Evolutionary conservation across 2,329 filamentous ascomycete species (phyloP).

Genomic region (Fusarium tricinctum): DNA sequence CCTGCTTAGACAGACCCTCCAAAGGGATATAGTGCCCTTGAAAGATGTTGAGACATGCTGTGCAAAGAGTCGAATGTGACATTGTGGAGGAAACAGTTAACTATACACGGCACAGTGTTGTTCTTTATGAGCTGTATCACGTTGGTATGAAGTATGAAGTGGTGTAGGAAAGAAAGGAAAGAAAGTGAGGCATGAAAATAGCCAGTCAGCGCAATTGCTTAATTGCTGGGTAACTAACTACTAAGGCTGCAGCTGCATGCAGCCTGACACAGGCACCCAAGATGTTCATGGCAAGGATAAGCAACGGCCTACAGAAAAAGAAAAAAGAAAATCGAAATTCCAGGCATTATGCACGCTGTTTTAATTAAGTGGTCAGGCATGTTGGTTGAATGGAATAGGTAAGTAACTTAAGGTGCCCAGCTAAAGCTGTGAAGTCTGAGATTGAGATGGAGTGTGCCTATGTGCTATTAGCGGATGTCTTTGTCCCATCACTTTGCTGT

Average conservation of each 20-base stretch:
- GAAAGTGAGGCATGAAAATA: not conserved
- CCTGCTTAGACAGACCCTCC: constrained; percentile 4
- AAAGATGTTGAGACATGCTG: constrained; percentile 28
- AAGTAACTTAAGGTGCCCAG: no score
- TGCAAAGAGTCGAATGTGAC: constrained; percentile 13
- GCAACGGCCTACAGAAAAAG: not conserved
- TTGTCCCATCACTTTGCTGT: not conserved
- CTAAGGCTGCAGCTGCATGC: not conserved
- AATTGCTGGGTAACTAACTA: no score
- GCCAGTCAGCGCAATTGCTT: no score
- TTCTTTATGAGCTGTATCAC: not conserved
- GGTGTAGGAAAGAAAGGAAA: not conserved
- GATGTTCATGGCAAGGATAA: not conserved
- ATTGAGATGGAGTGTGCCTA: no score
- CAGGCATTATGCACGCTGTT: not conserved
- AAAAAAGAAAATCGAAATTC: not conserved
- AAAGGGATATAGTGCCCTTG: constrained; percentile 24
- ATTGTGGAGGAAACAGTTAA: not conserved
- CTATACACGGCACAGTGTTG: not conserved
- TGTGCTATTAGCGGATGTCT: not conserved
- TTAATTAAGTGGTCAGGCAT: no score
- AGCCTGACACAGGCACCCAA: not conserved
- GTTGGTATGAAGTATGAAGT: not conserved
- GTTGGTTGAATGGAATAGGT: not conserved
- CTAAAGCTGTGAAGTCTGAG: not conserved